A percentile compares a stretch with the other conserved stretches of the same genome.
Evolutionary conservation across 495 filamentous ascomycete species (phyloP).

Genomic region (Parathielavia hyrcaniae): DNA sequence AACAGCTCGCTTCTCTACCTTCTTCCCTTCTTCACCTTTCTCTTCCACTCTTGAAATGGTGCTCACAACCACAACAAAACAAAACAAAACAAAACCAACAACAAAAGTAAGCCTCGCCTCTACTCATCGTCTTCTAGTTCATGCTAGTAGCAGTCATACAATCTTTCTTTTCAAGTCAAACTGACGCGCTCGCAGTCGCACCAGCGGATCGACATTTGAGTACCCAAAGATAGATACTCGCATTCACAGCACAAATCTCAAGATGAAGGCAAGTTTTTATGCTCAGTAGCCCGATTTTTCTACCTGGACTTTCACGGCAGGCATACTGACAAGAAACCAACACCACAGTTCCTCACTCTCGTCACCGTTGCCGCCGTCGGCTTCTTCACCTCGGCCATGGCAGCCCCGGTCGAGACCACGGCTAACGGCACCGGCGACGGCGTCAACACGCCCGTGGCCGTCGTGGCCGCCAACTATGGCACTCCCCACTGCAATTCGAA

Average conservation of each 20-base stretch:
- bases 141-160: background rate
- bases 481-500: constrained; percentile 18
- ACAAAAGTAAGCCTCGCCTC: too few relatives aligned
- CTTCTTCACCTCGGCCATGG: constrained; percentile 8
- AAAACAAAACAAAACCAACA: too few relatives aligned
- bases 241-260: background rate
- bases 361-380: background rate
- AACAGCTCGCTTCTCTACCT: too few relatives aligned
- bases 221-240: background rate
- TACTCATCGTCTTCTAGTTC: too few relatives aligned
- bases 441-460: background rate
- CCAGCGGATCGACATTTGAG: background rate
- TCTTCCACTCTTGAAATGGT: too few relatives aligned
- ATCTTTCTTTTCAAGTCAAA: background rate
- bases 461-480: constrained; percentile 10
- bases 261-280: constrained; percentile 12
- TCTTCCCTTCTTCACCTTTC: too few relatives aligned
- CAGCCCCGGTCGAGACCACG: background rate
- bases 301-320: background rate
- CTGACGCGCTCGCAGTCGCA: too few relatives aligned
- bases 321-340: too few relatives aligned
- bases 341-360: constrained; percentile 2
- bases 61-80: too few relatives aligned
- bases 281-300: background rate
- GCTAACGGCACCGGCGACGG: background rate